Percentiles rank a stretch among this genome's conserved stretches.
Evolutionary conservation across 164 flowering plant species (phyloP).

Genomic region (Hamamelis virginiana): DNA sequence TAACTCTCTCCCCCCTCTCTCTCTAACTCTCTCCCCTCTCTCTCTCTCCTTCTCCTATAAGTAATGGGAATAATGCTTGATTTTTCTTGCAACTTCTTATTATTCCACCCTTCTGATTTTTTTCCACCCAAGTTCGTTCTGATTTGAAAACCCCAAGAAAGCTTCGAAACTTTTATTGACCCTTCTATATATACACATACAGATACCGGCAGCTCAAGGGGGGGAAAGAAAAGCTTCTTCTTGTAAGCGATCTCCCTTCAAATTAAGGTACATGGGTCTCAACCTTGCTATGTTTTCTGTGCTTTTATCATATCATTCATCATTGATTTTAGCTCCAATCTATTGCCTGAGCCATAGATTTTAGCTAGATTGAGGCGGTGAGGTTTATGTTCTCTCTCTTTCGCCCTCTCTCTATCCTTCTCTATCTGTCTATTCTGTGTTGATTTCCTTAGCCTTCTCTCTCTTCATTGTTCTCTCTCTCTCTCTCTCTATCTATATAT

Average conservation of each 20-base stretch:
- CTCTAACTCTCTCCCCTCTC: slow-evolving; percentile 8
- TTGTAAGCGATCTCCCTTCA: neutral
- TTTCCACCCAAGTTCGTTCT: slow-evolving; percentile 10
- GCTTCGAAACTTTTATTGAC: neutral
- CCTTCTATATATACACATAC: neutral
- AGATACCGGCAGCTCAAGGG: too few relatives aligned
- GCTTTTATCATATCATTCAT: neutral
- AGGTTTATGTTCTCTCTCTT: neutral
- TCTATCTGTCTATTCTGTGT: neutral
- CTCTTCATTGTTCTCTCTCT: neutral
- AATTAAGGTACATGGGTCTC: slow-evolving; percentile 19
- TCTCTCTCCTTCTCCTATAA: slow-evolving; percentile 17
- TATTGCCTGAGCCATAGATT: slow-evolving; percentile 15
- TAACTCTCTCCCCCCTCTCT: slow-evolving; percentile 8
- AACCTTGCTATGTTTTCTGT: neutral
- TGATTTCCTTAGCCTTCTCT: neutral
- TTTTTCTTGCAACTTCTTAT: slow-evolving; percentile 10
- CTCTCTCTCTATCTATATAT: neutral
- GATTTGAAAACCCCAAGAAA: slow-evolving; percentile 4
- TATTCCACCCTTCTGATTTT: neutral
- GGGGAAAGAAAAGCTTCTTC: neutral
- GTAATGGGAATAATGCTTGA: slow-evolving; percentile 12
- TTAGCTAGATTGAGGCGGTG: slow-evolving; percentile 14
- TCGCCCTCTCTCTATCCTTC: neutral
- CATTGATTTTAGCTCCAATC: neutral